These are phyloP conservation scores for Aspergillus glaucus DNA, from an alignment of 2,329 filamentous ascomycete genomes.

Conservation along the genomic window DNA sequence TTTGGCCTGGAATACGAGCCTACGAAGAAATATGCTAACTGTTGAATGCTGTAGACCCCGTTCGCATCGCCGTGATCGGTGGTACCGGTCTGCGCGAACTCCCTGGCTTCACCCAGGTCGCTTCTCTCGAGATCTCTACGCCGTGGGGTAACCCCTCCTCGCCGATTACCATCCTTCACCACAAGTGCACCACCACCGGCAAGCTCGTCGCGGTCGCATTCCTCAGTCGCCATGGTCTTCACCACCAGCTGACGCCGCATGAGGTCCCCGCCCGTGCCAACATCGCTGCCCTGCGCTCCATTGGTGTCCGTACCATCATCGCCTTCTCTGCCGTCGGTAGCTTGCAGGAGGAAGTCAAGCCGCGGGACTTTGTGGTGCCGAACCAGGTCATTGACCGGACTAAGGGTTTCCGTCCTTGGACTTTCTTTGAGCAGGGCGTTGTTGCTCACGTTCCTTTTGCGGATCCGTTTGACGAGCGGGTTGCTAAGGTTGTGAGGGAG, in stretches of 20 bases:
- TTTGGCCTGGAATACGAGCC: neutral
- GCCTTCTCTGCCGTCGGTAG: slow-evolving; percentile 94
- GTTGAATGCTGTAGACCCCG: slow-evolving; percentile 39
- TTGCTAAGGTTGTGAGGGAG: slow-evolving; percentile 68
- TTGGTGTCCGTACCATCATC: slow-evolving; percentile 86
- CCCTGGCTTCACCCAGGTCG: slow-evolving; percentile 78
- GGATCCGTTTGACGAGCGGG: slow-evolving; percentile 79
- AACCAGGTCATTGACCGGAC: slow-evolving; percentile 97
- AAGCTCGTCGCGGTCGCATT: slow-evolving; percentile 69
- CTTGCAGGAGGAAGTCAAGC: slow-evolving; percentile 85
- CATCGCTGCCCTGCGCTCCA: slow-evolving; percentile 87
- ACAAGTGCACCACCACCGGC: slow-evolving; percentile 64
- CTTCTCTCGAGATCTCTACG: slow-evolving; percentile 67
- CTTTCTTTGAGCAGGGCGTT: slow-evolving; percentile 77
- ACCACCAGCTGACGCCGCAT: slow-evolving; percentile 87
- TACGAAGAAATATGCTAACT: neutral
- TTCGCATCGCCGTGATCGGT: slow-evolving; percentile 84
- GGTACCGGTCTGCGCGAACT: slow-evolving; percentile 88
- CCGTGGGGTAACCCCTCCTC: slow-evolving; percentile 81
- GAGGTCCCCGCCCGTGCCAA: slow-evolving; percentile 94
- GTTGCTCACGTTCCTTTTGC: slow-evolving; percentile 94
- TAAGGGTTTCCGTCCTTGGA: slow-evolving; percentile 89
- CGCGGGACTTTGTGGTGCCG: slow-evolving; percentile 92
- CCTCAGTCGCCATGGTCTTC: slow-evolving; percentile 80
- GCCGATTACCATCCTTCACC: slow-evolving; percentile 79